These are phyloP conservation scores for Scheffersomyces insectosa DNA, from an alignment of 1,139 yeast genomes.

Conservation along the genomic window DNA sequence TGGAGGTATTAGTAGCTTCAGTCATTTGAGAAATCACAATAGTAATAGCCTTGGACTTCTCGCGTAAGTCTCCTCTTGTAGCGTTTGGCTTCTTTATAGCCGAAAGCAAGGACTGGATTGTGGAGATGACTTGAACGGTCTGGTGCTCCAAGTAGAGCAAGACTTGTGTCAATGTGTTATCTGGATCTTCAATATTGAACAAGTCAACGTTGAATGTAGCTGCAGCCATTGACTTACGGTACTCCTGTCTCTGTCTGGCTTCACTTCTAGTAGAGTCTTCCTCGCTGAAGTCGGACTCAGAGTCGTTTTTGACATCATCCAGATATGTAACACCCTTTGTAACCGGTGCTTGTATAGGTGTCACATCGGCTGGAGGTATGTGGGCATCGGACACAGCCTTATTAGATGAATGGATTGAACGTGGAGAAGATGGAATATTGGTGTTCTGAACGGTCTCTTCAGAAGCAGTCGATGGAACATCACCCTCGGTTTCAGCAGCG, in stretches of 20 bases:
- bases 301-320: constrained; percentile 13
- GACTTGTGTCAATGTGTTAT: constrained; percentile 81
- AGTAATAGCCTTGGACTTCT: constrained; percentile 72
- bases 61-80: constrained; percentile 71
- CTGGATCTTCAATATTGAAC: constrained; percentile 83
- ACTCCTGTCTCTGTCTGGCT: constrained; percentile 49
- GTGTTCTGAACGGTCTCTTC: constrained; percentile 19
- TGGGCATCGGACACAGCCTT: background rate
- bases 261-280: constrained; percentile 28
- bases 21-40: constrained; percentile 83
- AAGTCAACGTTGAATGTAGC: constrained; percentile 66
- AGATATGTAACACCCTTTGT: constrained; percentile 16
- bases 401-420: background rate
- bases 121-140: constrained; percentile 86
- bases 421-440: constrained; percentile 1
- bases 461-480: constrained; percentile 19
- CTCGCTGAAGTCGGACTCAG: constrained; percentile 19
- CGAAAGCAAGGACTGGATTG: constrained; percentile 78
- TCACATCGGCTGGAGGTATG: background rate
- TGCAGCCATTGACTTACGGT: constrained; percentile 53
- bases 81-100: constrained; percentile 78
- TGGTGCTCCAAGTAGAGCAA: constrained; percentile 88
- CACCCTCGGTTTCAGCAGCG: constrained; percentile 9
- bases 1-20: constrained; percentile 83
- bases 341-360: background rate